A percentile compares a stretch with the other conserved stretches of the same genome.
Conservation (phyloP, 805 yeast species). For the Sugiyamaella smithiae region DNA sequence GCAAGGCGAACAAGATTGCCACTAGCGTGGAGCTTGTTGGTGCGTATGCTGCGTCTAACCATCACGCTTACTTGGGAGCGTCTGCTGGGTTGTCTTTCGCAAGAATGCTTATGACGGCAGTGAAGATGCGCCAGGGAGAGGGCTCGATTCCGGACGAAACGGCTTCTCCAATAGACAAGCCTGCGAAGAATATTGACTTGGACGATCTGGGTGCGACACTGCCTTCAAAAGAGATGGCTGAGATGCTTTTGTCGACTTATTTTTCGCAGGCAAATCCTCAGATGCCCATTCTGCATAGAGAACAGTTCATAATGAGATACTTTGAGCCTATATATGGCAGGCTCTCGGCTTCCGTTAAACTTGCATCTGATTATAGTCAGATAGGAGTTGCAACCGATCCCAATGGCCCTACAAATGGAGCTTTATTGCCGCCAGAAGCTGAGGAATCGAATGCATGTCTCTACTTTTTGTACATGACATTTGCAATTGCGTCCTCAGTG, state of each 20-base stretch:
- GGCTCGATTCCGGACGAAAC: conserved; percentile 1
- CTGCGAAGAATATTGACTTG: conserved; percentile 16
- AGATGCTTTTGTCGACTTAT: conserved; percentile 57
- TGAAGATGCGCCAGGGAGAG: conserved; percentile 41
- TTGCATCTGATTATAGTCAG: conserved; percentile 39
- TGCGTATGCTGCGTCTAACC: not conserved
- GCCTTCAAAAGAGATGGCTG: conserved; percentile 71
- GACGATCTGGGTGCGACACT: conserved; percentile 42
- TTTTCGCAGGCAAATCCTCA: conserved; percentile 83
- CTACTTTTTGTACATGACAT: conserved; percentile 70
- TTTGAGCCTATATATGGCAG: conserved; percentile 81
- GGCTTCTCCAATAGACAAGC: conserved; percentile 22
- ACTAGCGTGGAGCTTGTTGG: not conserved
- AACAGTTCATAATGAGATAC: conserved; percentile 60
- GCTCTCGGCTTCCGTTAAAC: conserved; percentile 48
- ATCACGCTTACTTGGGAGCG: conserved; percentile 29
- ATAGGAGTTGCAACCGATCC: conserved; percentile 13
- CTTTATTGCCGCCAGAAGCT: not conserved
- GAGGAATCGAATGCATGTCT: conserved; percentile 32
- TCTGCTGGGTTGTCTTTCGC: conserved; percentile 67
- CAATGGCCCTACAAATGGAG: not conserved
- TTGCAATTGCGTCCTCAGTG: conserved; percentile 77
- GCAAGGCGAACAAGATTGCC: not conserved
- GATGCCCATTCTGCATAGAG: conserved; percentile 79
- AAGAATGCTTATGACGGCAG: conserved; percentile 71